phyloP scores from a whole-genome alignment of 768 basidiomycete genomes.

The Leucosporidium creatinivorum region DNA sequence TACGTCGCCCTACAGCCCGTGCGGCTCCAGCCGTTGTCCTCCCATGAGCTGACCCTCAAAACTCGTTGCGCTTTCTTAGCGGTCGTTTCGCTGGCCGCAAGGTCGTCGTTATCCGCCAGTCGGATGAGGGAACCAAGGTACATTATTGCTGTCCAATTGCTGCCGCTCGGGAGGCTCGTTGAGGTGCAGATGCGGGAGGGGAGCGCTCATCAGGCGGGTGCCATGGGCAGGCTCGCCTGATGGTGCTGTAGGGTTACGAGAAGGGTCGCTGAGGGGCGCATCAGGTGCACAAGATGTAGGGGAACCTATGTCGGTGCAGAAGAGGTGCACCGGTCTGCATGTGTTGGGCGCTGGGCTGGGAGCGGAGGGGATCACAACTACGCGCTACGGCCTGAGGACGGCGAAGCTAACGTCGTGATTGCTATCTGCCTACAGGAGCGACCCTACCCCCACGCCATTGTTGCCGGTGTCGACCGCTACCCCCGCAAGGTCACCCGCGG shows the following conservation, averaged over 20 bases:
- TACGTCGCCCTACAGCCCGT: too few species aligned
- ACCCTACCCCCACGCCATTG: constrained; percentile 94
- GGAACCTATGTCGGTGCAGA: neutral
- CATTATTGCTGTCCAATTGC: neutral
- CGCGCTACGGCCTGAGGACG: neutral
- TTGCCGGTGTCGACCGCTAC: constrained; percentile 97
- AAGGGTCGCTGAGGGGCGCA: too few species aligned
- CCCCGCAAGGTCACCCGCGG: constrained; percentile 93
- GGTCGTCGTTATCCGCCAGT: constrained; percentile 96
- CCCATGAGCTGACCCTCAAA: too few species aligned
- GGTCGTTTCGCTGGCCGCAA: constrained; percentile 99
- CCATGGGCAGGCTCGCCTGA: constrained; percentile 4
- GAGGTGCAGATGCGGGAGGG: neutral
- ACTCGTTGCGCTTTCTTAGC: constrained; percentile 37
- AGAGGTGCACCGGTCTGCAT: neutral
- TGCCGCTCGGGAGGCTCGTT: too few species aligned
- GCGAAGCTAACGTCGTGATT: neutral
- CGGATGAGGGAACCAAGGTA: constrained; percentile 86
- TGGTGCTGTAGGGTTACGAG: neutral
- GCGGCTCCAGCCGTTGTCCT: too few species aligned
- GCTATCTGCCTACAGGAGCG: constrained; percentile 49
- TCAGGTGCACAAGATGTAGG: neutral
- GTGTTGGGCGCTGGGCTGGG: too few species aligned
- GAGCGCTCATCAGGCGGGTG: too few species aligned
- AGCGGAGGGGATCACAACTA: neutral